Percentiles rank a stretch among this genome's conserved stretches.
phyloP scores from a whole-genome alignment of 768 basidiomycete genomes.

The Boletellus emodensis region DNA sequence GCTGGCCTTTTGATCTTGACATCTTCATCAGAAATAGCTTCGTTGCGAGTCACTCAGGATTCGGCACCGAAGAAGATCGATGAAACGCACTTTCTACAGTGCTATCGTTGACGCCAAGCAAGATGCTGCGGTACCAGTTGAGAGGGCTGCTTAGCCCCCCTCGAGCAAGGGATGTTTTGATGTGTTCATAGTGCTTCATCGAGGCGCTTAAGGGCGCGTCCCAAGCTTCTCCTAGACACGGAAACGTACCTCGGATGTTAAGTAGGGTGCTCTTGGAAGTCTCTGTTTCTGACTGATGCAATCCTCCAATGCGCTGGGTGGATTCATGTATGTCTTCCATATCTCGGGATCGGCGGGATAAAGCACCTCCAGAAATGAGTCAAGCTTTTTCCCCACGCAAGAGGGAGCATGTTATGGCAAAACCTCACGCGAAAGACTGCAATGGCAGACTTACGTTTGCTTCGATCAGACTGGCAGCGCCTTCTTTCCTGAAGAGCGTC shows the following conservation, averaged over 20 bases:
- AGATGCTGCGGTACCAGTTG: constrained; percentile 36
- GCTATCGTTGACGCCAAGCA: constrained; percentile 25
- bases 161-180: constrained; percentile 24
- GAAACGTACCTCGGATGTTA: constrained; percentile 30
- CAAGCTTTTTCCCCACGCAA: constrained; percentile 25
- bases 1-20: constrained; percentile 32
- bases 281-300: constrained; percentile 25
- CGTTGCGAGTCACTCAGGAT: neutral
- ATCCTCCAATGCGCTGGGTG: constrained; percentile 32
- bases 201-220: neutral
- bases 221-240: neutral
- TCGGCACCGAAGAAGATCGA: neutral
- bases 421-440: no score
- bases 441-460: constrained; percentile 27
- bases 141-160: constrained; percentile 34
- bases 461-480: constrained; percentile 32
- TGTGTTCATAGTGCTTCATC: constrained; percentile 28
- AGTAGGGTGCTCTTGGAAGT: constrained; percentile 27
- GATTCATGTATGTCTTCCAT: constrained; percentile 35
- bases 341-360: constrained; percentile 33
- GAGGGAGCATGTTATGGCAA: neutral
- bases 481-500: constrained; percentile 33
- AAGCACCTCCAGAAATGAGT: constrained; percentile 36
- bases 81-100: constrained; percentile 28
- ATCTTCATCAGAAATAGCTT: constrained; percentile 23